Evolutionary conservation across 192 early-diverging fungal genomes (phyloP), one percentile per base, ranked within the genome.

Genomic region (Mortierella antarctica): DNA sequence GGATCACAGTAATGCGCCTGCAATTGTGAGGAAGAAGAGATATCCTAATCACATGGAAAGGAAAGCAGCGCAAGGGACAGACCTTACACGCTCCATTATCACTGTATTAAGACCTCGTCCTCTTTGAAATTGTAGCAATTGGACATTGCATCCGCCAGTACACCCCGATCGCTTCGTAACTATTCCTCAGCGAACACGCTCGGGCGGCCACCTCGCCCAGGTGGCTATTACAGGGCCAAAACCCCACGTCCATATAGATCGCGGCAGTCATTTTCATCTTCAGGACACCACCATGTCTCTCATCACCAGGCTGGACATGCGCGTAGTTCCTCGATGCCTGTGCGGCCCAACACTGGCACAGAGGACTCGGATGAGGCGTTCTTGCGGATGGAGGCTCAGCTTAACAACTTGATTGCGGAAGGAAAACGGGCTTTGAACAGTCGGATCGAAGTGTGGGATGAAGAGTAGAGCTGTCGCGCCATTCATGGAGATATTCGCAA

Each of bases 331-430:
- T 78, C 75, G 4, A 68, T 70, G 67, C 73, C 82, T 21, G 72
- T 67, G 40, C 41, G 71, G 12, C 73, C 73, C 21, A 74, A 75
- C 18, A 76, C 74, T 6, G 72, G 69, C 4, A 76, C 82, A 2
- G 82, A 83, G 40, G 74, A 71, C 21, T 57, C 65, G 7, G 82
- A 83, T 31, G 74, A 76, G 31, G 68, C 67, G 15, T 74, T 83
- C 53, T 66, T 76, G 62, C 66, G 82, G 49, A 83, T 83, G 82
- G 82, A 83, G 14, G 82, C 73, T 15, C 65, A 83, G 23, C 31
- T 83, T 47, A 83, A 42, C 17, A 76, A 44, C 39, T 53, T 83
- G 69, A 83, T 83, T 56, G 69, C 82, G 10, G 73, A 71, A 42
- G 82, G 82, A 44, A 83, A 74, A 31, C 57, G 73, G 14, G 82